Percentiles rank a stretch among this genome's conserved stretches.
These are phyloP conservation scores for Fusarium succisae DNA, from an alignment of 2,329 filamentous ascomycete genomes.

Conservation along the genomic window DNA sequence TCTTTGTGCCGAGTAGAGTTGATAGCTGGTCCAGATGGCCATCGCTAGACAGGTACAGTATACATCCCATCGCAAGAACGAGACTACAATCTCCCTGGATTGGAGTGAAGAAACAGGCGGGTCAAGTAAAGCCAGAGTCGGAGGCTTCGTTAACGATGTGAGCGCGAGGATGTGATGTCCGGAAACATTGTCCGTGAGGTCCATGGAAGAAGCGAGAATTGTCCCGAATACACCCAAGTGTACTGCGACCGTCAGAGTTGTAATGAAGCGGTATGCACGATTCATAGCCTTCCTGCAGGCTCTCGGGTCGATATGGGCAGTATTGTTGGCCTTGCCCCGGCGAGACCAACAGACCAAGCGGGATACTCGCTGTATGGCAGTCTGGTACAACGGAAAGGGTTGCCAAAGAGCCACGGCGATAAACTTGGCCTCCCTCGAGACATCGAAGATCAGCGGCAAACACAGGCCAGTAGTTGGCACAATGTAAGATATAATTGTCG, in stretches of 20 bases:
- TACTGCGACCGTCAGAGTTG: neutral
- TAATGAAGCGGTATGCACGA: constrained; percentile 19
- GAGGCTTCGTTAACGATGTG: constrained; percentile 20
- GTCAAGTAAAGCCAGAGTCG: constrained; percentile 21
- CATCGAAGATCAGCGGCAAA: constrained; percentile 8
- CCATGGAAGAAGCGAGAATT: constrained; percentile 3
- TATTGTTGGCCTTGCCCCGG: rapidly evolving
- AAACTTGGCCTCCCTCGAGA: constrained; percentile 7
- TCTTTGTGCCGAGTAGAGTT: neutral
- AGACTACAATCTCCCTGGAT: constrained; percentile 28
- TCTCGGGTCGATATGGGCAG: neutral
- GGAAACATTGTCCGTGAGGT: neutral
- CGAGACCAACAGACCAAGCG: neutral
- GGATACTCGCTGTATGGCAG: neutral
- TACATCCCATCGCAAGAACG: constrained; percentile 35
- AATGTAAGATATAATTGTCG: constrained; percentile 27
- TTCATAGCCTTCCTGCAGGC: neutral
- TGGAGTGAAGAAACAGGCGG: constrained; percentile 8
- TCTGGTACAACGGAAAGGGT: constrained; percentile 32
- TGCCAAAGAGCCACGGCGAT: constrained; percentile 31
- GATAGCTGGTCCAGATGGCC: constrained; percentile 27
- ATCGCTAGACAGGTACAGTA: constrained; percentile 33
- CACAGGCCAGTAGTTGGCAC: constrained; percentile 24
- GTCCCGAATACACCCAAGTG: constrained; percentile 17
- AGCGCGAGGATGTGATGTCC: constrained; percentile 18